Conservation (phyloP, 768 basidiomycete genomes). For the Fibroporia radiculosa region DNA sequence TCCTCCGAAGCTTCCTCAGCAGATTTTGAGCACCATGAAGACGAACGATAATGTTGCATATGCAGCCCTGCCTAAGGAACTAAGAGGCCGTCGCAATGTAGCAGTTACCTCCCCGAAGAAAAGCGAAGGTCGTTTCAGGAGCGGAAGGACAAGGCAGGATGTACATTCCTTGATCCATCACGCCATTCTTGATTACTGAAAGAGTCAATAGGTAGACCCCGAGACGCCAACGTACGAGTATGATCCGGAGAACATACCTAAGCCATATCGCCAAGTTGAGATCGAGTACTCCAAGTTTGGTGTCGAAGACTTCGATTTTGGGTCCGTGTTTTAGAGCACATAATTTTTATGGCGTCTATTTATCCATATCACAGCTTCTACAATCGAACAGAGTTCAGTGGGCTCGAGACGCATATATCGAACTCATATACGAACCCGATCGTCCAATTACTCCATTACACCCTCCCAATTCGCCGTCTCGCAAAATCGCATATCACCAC, state of each 20-base stretch:
- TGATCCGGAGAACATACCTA: constrained; percentile 57
- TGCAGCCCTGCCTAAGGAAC: constrained; percentile 78
- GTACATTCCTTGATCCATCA: constrained; percentile 23
- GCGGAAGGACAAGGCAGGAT: constrained; percentile 53
- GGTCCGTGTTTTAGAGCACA: constrained; percentile 35
- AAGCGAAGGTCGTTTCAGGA: constrained; percentile 71
- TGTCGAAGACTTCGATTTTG: constrained; percentile 98
- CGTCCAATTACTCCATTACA: constrained; percentile 87
- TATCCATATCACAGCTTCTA: constrained; percentile 56
- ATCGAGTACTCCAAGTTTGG: constrained; percentile 99
- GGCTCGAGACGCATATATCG: constrained; percentile 92
- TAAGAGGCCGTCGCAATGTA: constrained; percentile 79
- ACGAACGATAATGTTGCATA: constrained; percentile 87
- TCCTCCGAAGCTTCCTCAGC: constrained; percentile 70
- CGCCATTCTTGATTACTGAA: constrained; percentile 2
- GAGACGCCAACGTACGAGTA: constrained; percentile 48
- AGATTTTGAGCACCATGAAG: constrained; percentile 73
- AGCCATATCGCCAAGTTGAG: constrained; percentile 84
- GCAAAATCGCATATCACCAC: constrained; percentile 91
- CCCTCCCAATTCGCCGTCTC: constrained; percentile 62
- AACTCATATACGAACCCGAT: constrained; percentile 95
- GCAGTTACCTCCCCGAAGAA: constrained; percentile 45
- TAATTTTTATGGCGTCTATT: not conserved
- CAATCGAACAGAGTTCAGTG: constrained; percentile 85
- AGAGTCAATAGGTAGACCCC: constrained; percentile 37